These are phyloP conservation scores for Globisporangium takayamanum DNA, from an alignment of 352 stramenopile species.

Conservation along the genomic window DNA sequence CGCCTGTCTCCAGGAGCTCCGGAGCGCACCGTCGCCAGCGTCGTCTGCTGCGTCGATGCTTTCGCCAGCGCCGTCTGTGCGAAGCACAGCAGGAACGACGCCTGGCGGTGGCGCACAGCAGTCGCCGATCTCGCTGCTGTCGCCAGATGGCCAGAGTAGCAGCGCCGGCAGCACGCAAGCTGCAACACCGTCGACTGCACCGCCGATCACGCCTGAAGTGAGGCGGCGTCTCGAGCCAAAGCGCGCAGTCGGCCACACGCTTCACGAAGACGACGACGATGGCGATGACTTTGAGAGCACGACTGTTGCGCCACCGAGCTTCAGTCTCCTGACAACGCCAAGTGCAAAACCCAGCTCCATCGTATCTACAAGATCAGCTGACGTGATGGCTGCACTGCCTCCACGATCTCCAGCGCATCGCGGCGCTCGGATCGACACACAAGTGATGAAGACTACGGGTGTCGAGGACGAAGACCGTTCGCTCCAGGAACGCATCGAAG, in stretches of 20 bases:
- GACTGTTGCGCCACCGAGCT: slow-evolving; percentile 3
- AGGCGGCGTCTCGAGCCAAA: neutral
- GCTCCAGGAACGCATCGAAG: slow-evolving; percentile 54
- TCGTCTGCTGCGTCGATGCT: slow-evolving; percentile 4
- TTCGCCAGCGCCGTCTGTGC: slow-evolving; percentile 7
- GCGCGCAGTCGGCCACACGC: neutral
- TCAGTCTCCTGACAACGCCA: slow-evolving; percentile 6
- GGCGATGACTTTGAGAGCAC: slow-evolving; percentile 12
- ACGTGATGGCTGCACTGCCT: neutral
- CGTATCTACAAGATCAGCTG: too few species aligned
- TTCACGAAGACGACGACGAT: slow-evolving; percentile 1
- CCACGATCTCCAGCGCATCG: neutral
- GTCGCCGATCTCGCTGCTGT: slow-evolving; percentile 14
- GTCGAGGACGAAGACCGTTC: slow-evolving; percentile 11
- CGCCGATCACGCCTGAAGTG: neutral
- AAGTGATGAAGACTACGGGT: neutral
- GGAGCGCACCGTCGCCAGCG: slow-evolving; percentile 10
- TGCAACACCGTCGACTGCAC: neutral
- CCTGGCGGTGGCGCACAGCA: neutral
- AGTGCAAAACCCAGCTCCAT: neutral
- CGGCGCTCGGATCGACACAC: neutral
- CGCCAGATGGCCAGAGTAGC: neutral
- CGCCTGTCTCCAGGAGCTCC: slow-evolving; percentile 50
- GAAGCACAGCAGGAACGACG: neutral
- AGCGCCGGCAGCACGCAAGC: neutral